Conservation (phyloP, 2,329 filamentous ascomycete genomes). For the Aspergillus pseudotamarii region DNA sequence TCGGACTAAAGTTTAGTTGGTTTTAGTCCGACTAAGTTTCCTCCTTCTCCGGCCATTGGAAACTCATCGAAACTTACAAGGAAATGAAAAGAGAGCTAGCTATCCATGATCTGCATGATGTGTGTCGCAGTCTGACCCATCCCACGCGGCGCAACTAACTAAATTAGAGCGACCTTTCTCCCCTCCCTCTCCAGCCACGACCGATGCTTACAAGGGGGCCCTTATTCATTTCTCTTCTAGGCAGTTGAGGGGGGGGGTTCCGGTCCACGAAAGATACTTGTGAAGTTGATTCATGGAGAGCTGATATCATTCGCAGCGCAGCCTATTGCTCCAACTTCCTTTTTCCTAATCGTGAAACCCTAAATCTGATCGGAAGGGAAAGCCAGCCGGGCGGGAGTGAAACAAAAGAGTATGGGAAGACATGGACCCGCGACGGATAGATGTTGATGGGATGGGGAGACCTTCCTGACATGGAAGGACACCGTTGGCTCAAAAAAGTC, state of each 20-base stretch:
- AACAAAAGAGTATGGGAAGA: not conserved
- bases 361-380: conserved; percentile 1
- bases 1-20: not conserved
- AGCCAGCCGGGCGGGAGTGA: not conserved
- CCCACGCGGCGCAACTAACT: conserved; percentile 24
- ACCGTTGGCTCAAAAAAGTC: not conserved
- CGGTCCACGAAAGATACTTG: not conserved
- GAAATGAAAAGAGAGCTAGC: not conserved
- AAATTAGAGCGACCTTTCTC: conserved; percentile 18
- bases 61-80: not conserved
- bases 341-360: not conserved
- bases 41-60: not conserved
- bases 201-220: not conserved
- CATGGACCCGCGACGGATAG: not conserved
- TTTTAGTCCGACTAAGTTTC: not conserved
- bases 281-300: not conserved
- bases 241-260: not conserved
- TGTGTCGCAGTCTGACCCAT: conserved; percentile 22
- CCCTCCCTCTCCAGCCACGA: not conserved
- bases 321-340: conserved; percentile 4
- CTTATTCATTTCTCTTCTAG: not conserved
- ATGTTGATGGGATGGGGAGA: not conserved
- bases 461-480: conserved; percentile 5
- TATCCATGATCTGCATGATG: conserved; percentile 12
- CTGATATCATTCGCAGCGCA: not conserved